These are phyloP conservation scores for Mycosphaerelloides madeirae DNA, from an alignment of 2,329 filamentous ascomycete species.

Conservation along the genomic window DNA sequence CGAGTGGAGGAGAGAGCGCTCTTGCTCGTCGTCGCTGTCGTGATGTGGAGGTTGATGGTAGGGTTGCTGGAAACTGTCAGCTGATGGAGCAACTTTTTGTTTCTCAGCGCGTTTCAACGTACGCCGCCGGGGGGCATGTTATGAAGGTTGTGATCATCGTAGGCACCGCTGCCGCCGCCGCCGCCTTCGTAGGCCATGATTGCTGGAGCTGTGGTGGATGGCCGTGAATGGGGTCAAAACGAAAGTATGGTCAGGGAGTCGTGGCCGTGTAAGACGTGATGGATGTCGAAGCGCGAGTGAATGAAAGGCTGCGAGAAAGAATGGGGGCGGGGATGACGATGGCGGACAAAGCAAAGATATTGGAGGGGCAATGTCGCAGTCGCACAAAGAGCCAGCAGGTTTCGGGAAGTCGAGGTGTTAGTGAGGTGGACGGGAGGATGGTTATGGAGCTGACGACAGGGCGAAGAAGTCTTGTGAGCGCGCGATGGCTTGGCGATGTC, in stretches of 20 bases:
- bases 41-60: conserved; percentile 27
- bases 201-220: background rate
- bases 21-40: conserved; percentile 45
- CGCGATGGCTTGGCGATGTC: too few relatives aligned
- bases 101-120: conserved; percentile 4
- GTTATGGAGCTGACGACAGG: too few relatives aligned
- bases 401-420: too few relatives aligned
- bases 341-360: background rate
- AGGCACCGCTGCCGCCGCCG: conserved; percentile 28
- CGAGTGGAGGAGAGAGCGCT: conserved; percentile 45
- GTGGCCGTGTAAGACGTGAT: background rate
- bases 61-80: conserved; percentile 16
- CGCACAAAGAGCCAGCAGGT: too few relatives aligned
- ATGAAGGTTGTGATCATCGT: conserved; percentile 24
- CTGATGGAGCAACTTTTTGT: conserved; percentile 3
- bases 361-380: too few relatives aligned
- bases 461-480: too few relatives aligned
- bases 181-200: conserved; percentile 34
- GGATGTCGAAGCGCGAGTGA: background rate
- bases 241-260: conserved; percentile 3
- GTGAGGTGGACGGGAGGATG: too few relatives aligned
- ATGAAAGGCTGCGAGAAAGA: background rate
- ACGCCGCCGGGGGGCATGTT: conserved; percentile 20
- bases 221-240: conserved; percentile 9
- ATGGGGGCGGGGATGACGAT: background rate